Base-by-base conservation (phyloP, 371 early-diverging fungal species). In the Mucor ambiguus region DNA sequence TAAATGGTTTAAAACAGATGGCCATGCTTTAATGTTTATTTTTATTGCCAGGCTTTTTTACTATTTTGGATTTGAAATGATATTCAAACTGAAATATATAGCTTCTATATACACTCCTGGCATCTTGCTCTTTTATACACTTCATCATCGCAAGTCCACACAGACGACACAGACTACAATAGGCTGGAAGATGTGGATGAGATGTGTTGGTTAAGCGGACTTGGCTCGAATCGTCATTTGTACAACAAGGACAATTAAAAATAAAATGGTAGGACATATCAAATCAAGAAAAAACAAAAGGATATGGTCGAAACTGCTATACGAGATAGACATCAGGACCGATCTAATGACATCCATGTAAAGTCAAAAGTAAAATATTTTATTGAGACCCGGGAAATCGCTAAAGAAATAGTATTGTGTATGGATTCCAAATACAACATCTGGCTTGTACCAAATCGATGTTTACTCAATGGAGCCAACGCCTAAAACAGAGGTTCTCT, bases 1-100 rank as follows among this genome's bases (percentile, higher is more conserved):
- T 52, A 52, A 52, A 52, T 26, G 14, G 20, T 18, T 41, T 41
- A 22, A 52, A 10, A 52, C 24, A 6, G 28, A 52, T 5, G 24
- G 16, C 52, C 26, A 14, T 52, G 52, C 52, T 52, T 52, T 52
- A 24, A 52, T 52, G 52, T 52, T 52, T 52, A 52, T 52, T 52
- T 52, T 26, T 52, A 52, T 16, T 28, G 16, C 52, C 26, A 24
- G 28, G 14, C 7, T 5, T 41, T 18, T 4, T 41, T 41, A n/a
- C 5, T 41, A 41, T 41, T 4, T 46, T 46, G n/a, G 10, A 1
- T 22, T 2, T 22, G 10, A 22, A 2, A 3, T 22, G 22, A 10
- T 20, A 10, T 24, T 22, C 22, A 10, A 3, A 22, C 10, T 7
- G 49, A 28, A 14, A 26, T 28, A 6, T 14, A 16, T n/a, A n/a